Base-by-base conservation (phyloP, 1,284 basidiomycete genomes). In the Takashimella koratensis region DNA sequence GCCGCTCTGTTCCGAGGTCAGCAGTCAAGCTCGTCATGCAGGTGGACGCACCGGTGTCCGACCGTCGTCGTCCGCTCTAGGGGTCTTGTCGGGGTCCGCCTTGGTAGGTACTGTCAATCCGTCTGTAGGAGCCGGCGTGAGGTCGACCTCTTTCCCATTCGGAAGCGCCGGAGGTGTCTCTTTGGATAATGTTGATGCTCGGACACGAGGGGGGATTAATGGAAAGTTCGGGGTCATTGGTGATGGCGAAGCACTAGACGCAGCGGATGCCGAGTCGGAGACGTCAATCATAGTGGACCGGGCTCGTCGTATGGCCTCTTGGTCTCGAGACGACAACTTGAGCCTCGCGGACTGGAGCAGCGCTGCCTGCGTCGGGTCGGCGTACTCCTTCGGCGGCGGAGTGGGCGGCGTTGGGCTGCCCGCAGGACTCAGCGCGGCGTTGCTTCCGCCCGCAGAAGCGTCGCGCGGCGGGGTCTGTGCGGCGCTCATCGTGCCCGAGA, bases 261-360 rank as follows among this genome's bases (percentile, higher is more conserved):
- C 30, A 36, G 30, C 30, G 8, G 30, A 36, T 36, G 30, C 30
- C 16, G 30, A 44, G 20, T 57, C 59, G 16, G 54, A 50, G 12
- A 52, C 53, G 5, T 63, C 59, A 60, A 66, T 62, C 64, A 68
- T 64, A 3, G 64, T 60, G 36, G 56, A 61, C n/a, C 71, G 43
- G 6, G 70, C 48, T 13, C 65, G 64, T n/a, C 63, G 56, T 64
- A 71, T 70, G 0, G 70, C 68, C 50, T 70, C 70, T 46, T 62
- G 60, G 53, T 73, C 71, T 25, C 54, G 53, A 10, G 59, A 58
- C 4, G 62, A 61, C 45, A 73, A 24, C 43, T 69, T 67, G 25
- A 58, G 26, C 5, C 71, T 43, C 2, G 62, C 70, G 5, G 63
- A 61, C 41, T 66, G 58, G 10, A 73, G 49, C 4, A 67, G 51